Conservation (phyloP, 1,284 basidiomycete species). For the Ustilago cynodontis region DNA sequence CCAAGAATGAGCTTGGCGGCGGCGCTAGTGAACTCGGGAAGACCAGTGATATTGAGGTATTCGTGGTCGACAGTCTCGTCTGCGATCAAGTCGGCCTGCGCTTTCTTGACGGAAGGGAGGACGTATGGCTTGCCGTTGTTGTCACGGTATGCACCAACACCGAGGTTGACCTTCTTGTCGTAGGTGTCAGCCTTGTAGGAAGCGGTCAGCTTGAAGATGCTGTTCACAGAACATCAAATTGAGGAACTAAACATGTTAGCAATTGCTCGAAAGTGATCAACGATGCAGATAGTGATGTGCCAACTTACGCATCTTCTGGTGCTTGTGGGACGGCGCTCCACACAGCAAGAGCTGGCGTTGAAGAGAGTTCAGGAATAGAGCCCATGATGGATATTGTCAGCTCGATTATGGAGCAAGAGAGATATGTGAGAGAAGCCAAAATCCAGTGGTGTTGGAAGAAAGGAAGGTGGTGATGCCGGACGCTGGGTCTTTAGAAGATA, state of each 20-base stretch:
- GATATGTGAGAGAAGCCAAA: no score
- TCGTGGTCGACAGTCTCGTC: constrained; percentile 87
- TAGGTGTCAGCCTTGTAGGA: constrained; percentile 86
- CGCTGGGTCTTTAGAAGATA: background rate
- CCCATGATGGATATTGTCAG: constrained; percentile 37
- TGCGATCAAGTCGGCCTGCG: constrained; percentile 78
- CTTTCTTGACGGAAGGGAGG: constrained; percentile 74
- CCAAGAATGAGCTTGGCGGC: constrained; percentile 88
- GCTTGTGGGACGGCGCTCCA: constrained; percentile 59
- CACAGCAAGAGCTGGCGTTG: constrained; percentile 43
- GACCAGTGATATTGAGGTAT: constrained; percentile 90
- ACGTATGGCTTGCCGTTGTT: constrained; percentile 72
- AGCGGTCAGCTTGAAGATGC: constrained; percentile 89
- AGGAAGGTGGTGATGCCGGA: background rate
- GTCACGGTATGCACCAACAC: constrained; percentile 73
- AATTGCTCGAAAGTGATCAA: no score
- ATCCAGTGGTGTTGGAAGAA: constrained; percentile 1
- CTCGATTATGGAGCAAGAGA: constrained; percentile 7
- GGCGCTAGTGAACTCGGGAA: constrained; percentile 82
- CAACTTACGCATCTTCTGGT: constrained; percentile 61
- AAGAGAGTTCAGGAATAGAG: constrained; percentile 29
- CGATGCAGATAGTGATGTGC: no score
- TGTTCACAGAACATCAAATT: constrained; percentile 7
- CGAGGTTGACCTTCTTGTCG: constrained; percentile 89
- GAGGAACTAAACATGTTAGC: background rate